These are phyloP conservation scores for Suillus spraguei DNA, from an alignment of 768 basidiomycete species.

Conservation along the genomic window DNA sequence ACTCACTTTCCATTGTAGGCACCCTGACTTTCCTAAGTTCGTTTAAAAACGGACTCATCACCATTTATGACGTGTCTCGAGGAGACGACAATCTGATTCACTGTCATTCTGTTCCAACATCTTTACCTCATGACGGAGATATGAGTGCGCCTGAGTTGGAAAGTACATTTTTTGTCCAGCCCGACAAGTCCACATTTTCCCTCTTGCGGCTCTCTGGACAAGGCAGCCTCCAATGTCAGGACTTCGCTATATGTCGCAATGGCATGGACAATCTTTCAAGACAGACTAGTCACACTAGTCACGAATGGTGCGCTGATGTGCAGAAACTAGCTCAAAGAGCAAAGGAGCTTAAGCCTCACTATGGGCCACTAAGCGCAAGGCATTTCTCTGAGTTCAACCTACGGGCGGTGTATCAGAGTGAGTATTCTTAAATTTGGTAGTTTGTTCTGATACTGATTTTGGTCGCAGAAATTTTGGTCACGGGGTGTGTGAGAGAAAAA, in stretches of 20 bases:
- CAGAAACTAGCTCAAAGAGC: conserved; percentile 36
- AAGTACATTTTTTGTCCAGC: conserved; percentile 32
- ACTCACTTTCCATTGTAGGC: conserved; percentile 35
- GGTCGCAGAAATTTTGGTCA: conserved; percentile 42
- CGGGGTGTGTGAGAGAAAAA: conserved; percentile 31
- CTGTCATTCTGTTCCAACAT: conserved; percentile 42
- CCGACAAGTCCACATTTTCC: conserved; percentile 31
- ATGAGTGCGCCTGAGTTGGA: conserved; percentile 34
- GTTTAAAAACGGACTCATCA: conserved; percentile 56
- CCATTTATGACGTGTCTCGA: conserved; percentile 63
- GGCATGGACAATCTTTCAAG: conserved; percentile 15
- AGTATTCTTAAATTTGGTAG: conserved; percentile 21
- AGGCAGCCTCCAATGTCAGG: conserved; percentile 48
- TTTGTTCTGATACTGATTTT: conserved; percentile 18
- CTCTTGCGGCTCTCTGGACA: conserved; percentile 51
- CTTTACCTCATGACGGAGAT: conserved; percentile 35
- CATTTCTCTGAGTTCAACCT: conserved; percentile 52
- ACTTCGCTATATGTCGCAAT: conserved; percentile 31
- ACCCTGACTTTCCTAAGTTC: conserved; percentile 61
- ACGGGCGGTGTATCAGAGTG: conserved; percentile 56
- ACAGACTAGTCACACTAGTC: conserved; percentile 12
- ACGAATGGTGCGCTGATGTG: conserved; percentile 45
- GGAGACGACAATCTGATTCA: conserved; percentile 43
- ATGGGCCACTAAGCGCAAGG: conserved; percentile 48
- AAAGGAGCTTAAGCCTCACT: conserved; percentile 33